Conservation (phyloP, 345 rosid species). For the Citrus cavaleriei region DNA sequence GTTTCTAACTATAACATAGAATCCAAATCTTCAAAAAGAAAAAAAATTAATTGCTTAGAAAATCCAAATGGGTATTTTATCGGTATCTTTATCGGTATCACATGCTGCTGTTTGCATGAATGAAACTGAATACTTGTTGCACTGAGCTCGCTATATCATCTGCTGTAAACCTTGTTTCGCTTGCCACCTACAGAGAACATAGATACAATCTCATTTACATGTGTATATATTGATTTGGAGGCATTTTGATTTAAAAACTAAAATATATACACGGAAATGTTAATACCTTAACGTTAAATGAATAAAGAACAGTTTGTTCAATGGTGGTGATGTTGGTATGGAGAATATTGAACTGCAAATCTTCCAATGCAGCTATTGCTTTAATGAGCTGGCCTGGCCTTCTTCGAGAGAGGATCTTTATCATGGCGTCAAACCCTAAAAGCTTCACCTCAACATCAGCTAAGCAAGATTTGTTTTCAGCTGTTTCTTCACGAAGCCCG, state of each 20-base stretch:
- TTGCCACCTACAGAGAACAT: slow-evolving; percentile 45
- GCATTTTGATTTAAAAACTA: too few relatives aligned
- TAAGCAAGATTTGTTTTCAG: slow-evolving; percentile 76
- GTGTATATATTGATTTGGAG: too few relatives aligned
- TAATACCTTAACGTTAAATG: slow-evolving; percentile 86
- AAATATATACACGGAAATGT: background rate
- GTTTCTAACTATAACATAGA: slow-evolving; percentile 9
- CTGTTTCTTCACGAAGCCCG: slow-evolving; percentile 64
- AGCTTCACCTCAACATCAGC: slow-evolving; percentile 95
- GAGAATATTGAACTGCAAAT: slow-evolving; percentile 80
- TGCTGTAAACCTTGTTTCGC: slow-evolving; percentile 69
- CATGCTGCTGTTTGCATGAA: slow-evolving; percentile 73
- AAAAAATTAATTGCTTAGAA: background rate
- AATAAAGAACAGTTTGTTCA: slow-evolving; percentile 92
- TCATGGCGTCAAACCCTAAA: slow-evolving; percentile 87
- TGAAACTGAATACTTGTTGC: slow-evolving; percentile 83
- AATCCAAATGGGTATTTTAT: slow-evolving; percentile 7
- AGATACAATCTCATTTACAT: background rate
- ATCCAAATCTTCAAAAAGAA: background rate
- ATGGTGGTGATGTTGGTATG: slow-evolving; percentile 95
- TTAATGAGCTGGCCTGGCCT: slow-evolving; percentile 81
- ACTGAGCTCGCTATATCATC: slow-evolving; percentile 88
- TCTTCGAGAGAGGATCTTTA: slow-evolving; percentile 88
- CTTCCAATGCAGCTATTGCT: slow-evolving; percentile 90
- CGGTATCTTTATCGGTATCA: slow-evolving; percentile 16